phyloP scores from a whole-genome alignment of 352 stramenopile genomes.

The Globisporangium takayamanum region DNA sequence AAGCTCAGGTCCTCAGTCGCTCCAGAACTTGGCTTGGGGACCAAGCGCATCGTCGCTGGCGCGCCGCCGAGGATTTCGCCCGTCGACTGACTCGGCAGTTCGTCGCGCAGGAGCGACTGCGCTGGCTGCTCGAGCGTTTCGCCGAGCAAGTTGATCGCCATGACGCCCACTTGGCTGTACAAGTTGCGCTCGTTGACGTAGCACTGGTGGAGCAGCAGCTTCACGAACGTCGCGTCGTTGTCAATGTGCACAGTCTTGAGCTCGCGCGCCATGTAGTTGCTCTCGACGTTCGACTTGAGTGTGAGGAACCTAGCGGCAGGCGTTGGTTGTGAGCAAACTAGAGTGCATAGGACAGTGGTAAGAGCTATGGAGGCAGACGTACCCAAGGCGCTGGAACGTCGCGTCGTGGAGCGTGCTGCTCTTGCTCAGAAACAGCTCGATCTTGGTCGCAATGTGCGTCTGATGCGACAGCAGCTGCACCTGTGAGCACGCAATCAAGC shows the following conservation, averaged over 20 bases:
- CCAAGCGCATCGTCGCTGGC: conserved; percentile 11
- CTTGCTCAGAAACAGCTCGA: conserved; percentile 87
- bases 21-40: conserved; percentile 17
- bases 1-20: conserved; percentile 53
- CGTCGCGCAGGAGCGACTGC: conserved; percentile 1
- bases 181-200: conserved; percentile 88
- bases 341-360: neutral
- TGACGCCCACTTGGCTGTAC: conserved; percentile 89
- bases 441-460: conserved; percentile 89
- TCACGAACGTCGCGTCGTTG: conserved; percentile 75
- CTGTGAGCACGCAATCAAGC: neutral
- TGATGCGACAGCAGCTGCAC: conserved; percentile 90
- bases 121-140: conserved; percentile 25
- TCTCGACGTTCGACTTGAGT: conserved; percentile 81
- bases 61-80: conserved; percentile 22
- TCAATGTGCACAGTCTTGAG: conserved; percentile 92
- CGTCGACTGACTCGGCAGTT: conserved; percentile 48
- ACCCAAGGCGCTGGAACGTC: conserved; percentile 76
- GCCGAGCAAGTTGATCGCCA: conserved; percentile 86
- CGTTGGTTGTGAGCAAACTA: neutral
- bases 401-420: conserved; percentile 36
- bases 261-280: conserved; percentile 83
- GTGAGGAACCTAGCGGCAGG: conserved; percentile 40
- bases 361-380: neutral
- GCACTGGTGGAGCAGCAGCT: conserved; percentile 86